Percentiles rank a stretch among this genome's conserved stretches.
Conservation (phyloP, 768 basidiomycete species). For the Tephrocybe sp. region DNA sequence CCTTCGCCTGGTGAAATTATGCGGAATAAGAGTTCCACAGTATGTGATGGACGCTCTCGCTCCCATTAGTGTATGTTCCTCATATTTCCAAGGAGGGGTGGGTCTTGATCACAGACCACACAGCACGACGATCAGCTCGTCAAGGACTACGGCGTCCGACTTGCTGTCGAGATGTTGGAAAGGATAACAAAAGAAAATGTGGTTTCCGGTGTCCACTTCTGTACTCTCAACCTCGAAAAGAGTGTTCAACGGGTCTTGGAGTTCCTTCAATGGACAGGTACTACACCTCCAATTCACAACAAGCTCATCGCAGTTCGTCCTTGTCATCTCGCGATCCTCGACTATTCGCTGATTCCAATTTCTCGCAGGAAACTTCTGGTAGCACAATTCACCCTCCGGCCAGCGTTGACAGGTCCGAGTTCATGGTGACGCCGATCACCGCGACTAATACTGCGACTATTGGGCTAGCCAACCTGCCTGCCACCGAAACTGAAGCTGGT, state of each 20-base stretch:
- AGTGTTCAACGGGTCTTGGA: slow-evolving; percentile 88
- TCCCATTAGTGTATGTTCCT: slow-evolving; percentile 64
- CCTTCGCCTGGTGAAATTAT: slow-evolving; percentile 86
- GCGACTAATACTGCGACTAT: slow-evolving; percentile 66
- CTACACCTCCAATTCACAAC: slow-evolving; percentile 46
- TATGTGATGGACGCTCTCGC: slow-evolving; percentile 66
- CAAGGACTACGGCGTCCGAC: slow-evolving; percentile 89
- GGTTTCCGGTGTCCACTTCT: slow-evolving; percentile 85
- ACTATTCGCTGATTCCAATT: too few relatives aligned
- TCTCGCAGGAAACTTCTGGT: slow-evolving; percentile 35
- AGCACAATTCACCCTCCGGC: slow-evolving; percentile 26
- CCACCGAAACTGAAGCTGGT: slow-evolving; percentile 56
- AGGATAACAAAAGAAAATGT: slow-evolving; percentile 54
- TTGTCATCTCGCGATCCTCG: too few relatives aligned
- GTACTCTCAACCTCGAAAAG: slow-evolving; percentile 96
- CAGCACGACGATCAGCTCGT: slow-evolving; percentile 93
- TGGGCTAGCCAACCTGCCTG: slow-evolving; percentile 49
- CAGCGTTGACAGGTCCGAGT: slow-evolving; percentile 28
- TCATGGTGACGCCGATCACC: slow-evolving; percentile 62
- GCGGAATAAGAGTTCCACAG: slow-evolving; percentile 75
- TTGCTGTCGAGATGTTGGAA: slow-evolving; percentile 81
- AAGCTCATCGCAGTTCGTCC: slow-evolving; percentile 63
- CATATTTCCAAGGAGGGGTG: not conserved
- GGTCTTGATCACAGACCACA: slow-evolving; percentile 2
- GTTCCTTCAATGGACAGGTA: slow-evolving; percentile 68